phyloP scores from a whole-genome alignment of 2,329 filamentous ascomycete species.

The Hypoxylon sp. region DNA sequence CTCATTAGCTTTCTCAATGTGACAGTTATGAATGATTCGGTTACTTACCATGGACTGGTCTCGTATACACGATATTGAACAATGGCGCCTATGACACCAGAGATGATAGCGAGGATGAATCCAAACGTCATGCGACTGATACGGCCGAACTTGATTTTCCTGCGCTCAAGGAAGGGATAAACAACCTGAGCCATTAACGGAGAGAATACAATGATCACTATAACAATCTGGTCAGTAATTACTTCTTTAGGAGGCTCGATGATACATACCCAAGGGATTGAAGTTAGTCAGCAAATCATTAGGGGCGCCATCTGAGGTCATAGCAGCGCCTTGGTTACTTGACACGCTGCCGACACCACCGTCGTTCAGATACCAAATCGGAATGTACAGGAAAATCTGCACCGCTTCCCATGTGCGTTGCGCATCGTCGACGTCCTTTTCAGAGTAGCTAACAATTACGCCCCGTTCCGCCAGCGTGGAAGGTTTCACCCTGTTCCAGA shows the following conservation, averaged over 20 bases:
- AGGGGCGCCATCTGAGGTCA: slow-evolving; percentile 65
- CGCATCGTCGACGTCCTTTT: slow-evolving; percentile 77
- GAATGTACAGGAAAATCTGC: slow-evolving; percentile 61
- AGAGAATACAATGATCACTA: slow-evolving; percentile 69
- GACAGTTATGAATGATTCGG: not conserved
- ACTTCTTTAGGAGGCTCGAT: not conserved
- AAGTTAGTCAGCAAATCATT: slow-evolving; percentile 75
- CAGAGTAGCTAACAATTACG: slow-evolving; percentile 72
- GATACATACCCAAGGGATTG: slow-evolving; percentile 62
- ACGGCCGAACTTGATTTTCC: slow-evolving; percentile 69
- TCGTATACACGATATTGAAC: slow-evolving; percentile 73
- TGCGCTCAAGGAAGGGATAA: slow-evolving; percentile 70
- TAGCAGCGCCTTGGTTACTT: slow-evolving; percentile 59
- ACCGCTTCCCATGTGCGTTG: slow-evolving; percentile 64
- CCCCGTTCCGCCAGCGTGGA: slow-evolving; percentile 62
- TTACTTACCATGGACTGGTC: slow-evolving; percentile 62
- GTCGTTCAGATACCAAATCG: slow-evolving; percentile 59
- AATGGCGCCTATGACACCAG: slow-evolving; percentile 70
- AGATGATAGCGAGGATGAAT: slow-evolving; percentile 64
- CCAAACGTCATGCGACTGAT: slow-evolving; percentile 71
- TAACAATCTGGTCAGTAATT: not conserved
- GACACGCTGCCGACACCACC: slow-evolving; percentile 57
- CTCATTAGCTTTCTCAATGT: not conserved
- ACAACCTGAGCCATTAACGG: slow-evolving; percentile 67
- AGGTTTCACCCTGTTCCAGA: slow-evolving; percentile 74